phyloP scores from a whole-genome alignment of 2,329 filamentous ascomycete species.

The Aspergillus pseudoglaucus region DNA sequence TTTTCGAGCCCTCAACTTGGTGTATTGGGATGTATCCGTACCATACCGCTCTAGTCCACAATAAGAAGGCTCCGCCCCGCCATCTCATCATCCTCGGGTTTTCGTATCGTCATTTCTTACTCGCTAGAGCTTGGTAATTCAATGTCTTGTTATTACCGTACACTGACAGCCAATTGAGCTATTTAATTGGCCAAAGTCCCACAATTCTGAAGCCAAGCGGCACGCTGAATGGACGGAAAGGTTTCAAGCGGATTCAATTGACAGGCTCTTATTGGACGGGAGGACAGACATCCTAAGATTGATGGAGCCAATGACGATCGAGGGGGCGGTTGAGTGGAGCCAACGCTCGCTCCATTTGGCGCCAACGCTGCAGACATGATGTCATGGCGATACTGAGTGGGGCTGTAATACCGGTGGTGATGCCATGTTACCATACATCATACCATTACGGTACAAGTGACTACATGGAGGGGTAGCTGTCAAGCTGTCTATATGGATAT shows the following conservation, averaged over 20 bases:
- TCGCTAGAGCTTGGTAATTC: neutral
- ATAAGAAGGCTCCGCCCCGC: no score
- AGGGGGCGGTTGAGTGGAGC: constrained; percentile 15
- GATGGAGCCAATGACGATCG: constrained; percentile 29
- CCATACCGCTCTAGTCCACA: no score
- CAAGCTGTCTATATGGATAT: no score
- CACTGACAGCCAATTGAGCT: no score
- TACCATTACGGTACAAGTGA: neutral
- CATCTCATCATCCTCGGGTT: no score
- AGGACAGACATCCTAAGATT: constrained; percentile 19
- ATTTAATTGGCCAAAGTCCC: neutral
- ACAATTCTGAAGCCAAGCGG: constrained; percentile 11
- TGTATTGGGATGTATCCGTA: no score
- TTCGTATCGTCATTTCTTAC: neutral
- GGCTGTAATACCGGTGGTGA: neutral
- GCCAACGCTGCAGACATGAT: constrained; percentile 14
- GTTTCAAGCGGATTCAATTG: constrained; percentile 4
- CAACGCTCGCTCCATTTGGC: constrained; percentile 24
- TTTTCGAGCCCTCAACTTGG: no score
- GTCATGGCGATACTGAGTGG: constrained; percentile 15
- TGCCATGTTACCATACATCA: neutral
- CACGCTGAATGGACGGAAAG: constrained; percentile 20
- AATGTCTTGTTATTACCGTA: no score
- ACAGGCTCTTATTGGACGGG: constrained; percentile 14
- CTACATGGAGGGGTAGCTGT: neutral